These are phyloP conservation scores for Tubosaeta sp. DNA, from an alignment of 768 basidiomycete species.

Conservation along the genomic window DNA sequence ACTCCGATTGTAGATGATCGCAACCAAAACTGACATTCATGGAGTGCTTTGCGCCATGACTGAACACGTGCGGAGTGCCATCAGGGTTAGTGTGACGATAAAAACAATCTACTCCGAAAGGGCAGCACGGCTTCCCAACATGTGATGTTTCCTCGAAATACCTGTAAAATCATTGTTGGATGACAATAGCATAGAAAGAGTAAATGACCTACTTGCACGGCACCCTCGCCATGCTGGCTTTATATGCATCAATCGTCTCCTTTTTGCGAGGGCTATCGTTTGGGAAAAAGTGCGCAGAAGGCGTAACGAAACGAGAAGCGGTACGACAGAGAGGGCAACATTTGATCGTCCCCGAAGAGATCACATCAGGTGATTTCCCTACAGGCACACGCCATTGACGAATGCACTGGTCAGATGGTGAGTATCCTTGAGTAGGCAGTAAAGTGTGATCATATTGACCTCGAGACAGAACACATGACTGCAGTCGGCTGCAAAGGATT, in stretches of 20 bases:
- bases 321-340: conserved; percentile 76
- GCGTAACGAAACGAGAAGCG: conserved; percentile 63
- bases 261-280: conserved; percentile 51
- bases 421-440: conserved; percentile 1
- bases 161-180: conserved; percentile 30
- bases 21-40: conserved; percentile 47
- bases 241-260: conserved; percentile 52
- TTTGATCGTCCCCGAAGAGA: conserved; percentile 60
- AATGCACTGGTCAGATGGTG: conserved; percentile 53
- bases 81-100: conserved; percentile 68
- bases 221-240: conserved; percentile 66
- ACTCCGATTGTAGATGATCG: conserved; percentile 23
- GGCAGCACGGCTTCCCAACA: conserved; percentile 53
- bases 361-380: conserved; percentile 47
- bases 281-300: conserved; percentile 65
- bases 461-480: conserved; percentile 74
- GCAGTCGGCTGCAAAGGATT: conserved; percentile 50
- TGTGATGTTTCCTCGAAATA: conserved; percentile 56
- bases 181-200: background rate
- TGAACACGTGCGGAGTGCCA: conserved; percentile 56
- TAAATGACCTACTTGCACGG: conserved; percentile 53
- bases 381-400: conserved; percentile 69
- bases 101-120: conserved; percentile 79
- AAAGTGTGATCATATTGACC: conserved; percentile 35
- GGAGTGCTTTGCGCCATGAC: conserved; percentile 48